A percentile compares a stretch with the other conserved stretches of the same genome.
phyloP scores from a whole-genome alignment of 1,284 basidiomycete genomes.

The Heterobasidion parviporum region DNA sequence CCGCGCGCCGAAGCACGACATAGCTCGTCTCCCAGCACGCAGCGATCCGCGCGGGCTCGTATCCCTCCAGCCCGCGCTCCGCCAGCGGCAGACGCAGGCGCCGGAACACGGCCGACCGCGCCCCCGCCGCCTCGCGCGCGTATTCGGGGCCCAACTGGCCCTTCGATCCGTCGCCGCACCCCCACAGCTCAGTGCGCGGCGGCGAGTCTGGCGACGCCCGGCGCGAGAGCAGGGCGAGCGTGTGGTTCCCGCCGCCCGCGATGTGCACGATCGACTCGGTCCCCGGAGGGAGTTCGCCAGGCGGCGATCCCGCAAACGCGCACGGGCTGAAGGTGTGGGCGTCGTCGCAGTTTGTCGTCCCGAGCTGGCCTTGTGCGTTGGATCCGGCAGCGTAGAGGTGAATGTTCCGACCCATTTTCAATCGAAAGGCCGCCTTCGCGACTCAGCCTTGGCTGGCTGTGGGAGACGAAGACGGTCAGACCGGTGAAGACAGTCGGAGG shows the following conservation, averaged over 20 bases:
- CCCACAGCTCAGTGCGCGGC: constrained; percentile 44
- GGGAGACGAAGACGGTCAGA: too few species aligned
- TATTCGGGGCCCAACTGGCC: constrained; percentile 51
- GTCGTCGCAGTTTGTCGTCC: constrained; percentile 49
- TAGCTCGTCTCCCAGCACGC: constrained; percentile 82
- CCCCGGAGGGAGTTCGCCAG: constrained; percentile 15
- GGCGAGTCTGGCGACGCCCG: neutral
- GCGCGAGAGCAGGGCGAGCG: constrained; percentile 41
- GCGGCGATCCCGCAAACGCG: constrained; percentile 22
- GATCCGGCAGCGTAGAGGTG: constrained; percentile 50
- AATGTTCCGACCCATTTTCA: neutral
- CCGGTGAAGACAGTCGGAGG: too few species aligned
- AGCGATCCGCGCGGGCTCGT: constrained; percentile 38
- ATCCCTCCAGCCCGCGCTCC: constrained; percentile 23
- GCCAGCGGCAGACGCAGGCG: constrained; percentile 33
- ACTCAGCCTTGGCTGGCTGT: too few species aligned
- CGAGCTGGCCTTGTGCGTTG: constrained; percentile 73
- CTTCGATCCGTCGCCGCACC: constrained; percentile 50
- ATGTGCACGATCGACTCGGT: constrained; percentile 31
- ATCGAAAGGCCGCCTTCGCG: too few species aligned
- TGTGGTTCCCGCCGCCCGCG: constrained; percentile 59
- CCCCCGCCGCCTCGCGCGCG: constrained; percentile 9
- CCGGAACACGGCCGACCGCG: constrained; percentile 29
- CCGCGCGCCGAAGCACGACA: constrained; percentile 40
- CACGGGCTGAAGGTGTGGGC: constrained; percentile 45